Percentiles rank a stretch among this genome's conserved stretches.
Evolutionary conservation across 2,329 filamentous ascomycete species (phyloP).

Genomic region (Epicoccum sorghinum): DNA sequence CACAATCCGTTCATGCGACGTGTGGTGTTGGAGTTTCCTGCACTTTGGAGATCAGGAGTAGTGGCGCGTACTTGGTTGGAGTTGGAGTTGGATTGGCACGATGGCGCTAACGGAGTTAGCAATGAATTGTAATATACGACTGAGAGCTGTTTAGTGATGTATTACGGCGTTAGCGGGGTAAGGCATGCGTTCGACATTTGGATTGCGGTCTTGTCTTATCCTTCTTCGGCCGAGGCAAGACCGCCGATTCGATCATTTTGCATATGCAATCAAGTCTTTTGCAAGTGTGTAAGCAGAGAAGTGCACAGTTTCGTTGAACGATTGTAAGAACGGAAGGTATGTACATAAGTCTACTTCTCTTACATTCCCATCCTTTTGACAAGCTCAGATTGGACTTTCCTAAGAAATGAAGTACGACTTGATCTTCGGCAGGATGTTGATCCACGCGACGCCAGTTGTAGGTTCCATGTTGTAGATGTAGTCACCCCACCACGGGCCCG

Average conservation of each 20-base stretch:
- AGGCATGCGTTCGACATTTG: too few relatives aligned
- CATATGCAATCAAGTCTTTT: too few relatives aligned
- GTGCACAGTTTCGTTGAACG: too few relatives aligned
- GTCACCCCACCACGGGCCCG: constrained; percentile 59
- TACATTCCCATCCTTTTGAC: not conserved
- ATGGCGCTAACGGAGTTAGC: constrained; percentile 6
- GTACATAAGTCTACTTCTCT: not conserved
- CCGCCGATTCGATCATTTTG: too few relatives aligned
- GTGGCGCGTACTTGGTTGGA: not conserved
- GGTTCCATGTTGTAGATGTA: constrained; percentile 61
- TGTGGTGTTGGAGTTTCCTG: not conserved
- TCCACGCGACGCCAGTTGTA: constrained; percentile 51
- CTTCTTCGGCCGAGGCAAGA: too few relatives aligned
- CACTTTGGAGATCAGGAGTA: not conserved
- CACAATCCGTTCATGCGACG: not conserved
- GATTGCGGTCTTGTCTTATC: too few relatives aligned
- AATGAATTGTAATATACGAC: too few relatives aligned
- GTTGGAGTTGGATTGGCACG: not conserved
- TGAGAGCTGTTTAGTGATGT: too few relatives aligned
- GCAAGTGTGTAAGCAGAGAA: too few relatives aligned
- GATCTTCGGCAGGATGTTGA: constrained; percentile 40
- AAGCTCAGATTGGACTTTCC: not conserved
- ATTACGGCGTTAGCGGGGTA: too few relatives aligned
- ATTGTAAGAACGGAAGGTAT: not conserved
- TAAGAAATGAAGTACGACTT: constrained; percentile 41